These are phyloP conservation scores for Boletellus emodensis DNA, from an alignment of 768 basidiomycete genomes.

Conservation along the genomic window DNA sequence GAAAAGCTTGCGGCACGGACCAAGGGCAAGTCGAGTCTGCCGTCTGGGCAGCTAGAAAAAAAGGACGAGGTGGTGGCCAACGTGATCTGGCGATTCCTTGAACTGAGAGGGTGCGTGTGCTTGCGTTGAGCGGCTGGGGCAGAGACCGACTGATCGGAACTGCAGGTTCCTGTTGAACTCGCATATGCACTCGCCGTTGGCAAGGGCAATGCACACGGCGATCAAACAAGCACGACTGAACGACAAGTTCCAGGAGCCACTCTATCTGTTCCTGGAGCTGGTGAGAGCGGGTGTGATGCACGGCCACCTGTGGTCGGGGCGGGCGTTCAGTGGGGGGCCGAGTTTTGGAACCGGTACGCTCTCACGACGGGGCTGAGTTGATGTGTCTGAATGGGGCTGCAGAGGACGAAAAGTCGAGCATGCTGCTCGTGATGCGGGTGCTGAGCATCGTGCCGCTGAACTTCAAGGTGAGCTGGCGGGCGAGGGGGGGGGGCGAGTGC, in stretches of 20 bases:
- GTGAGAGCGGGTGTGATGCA: constrained; percentile 97
- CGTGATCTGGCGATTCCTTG: constrained; percentile 97
- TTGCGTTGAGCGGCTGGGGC: neutral
- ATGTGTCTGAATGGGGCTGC: constrained; percentile 18
- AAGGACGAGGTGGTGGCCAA: constrained; percentile 99
- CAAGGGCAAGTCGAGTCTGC: constrained; percentile 53
- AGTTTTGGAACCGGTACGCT: constrained; percentile 83
- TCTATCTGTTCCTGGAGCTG: constrained; percentile 93
- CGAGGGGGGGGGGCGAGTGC: neutral
- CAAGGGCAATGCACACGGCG: constrained; percentile 86
- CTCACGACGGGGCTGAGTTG: constrained; percentile 28
- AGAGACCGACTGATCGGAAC: constrained; percentile 7
- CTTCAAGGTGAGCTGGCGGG: constrained; percentile 65
- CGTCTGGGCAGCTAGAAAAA: constrained; percentile 69
- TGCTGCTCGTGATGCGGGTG: constrained; percentile 95
- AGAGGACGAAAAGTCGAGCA: constrained; percentile 93
- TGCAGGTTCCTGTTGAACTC: constrained; percentile 82
- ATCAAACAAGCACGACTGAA: constrained; percentile 77
- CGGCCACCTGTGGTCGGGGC: constrained; percentile 83
- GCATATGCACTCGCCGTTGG: constrained; percentile 85
- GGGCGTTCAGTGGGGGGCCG: constrained; percentile 90
- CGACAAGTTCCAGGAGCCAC: constrained; percentile 97
- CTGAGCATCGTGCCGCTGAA: constrained; percentile 92
- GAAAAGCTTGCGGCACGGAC: constrained; percentile 82
- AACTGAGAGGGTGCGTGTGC: constrained; percentile 74